A percentile compares a stretch with the other conserved stretches of the same genome.
These are phyloP conservation scores for Gamsiella multidivaricata DNA, from an alignment of 192 early-diverging fungal genomes.

Conservation along the genomic window DNA sequence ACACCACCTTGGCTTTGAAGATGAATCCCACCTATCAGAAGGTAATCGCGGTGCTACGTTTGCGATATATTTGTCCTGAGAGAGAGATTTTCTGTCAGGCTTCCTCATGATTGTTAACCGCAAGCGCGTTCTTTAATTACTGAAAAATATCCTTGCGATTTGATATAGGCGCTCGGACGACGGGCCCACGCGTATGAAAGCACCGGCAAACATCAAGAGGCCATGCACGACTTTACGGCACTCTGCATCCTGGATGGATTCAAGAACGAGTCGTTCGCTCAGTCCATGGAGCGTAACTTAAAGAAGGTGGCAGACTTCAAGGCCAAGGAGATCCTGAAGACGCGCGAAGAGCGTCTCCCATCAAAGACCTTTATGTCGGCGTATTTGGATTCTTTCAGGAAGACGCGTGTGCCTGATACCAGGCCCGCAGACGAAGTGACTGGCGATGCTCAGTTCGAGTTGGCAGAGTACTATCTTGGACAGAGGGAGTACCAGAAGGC, in stretches of 20 bases:
- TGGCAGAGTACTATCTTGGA: constrained; percentile 62
- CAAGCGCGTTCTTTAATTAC: not conserved
- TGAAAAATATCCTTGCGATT: constrained; percentile 6
- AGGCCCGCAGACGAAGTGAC: constrained; percentile 40
- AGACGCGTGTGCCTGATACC: constrained; percentile 31
- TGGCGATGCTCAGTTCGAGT: constrained; percentile 65
- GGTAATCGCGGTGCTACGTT: too few species aligned
- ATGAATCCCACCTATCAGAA: constrained; percentile 92
- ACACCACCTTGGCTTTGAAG: constrained; percentile 84
- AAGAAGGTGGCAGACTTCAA: constrained; percentile 83
- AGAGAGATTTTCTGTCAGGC: not conserved
- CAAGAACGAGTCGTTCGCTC: constrained; percentile 82
- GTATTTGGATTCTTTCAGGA: constrained; percentile 92
- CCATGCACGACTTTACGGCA: constrained; percentile 85
- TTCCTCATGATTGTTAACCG: constrained; percentile 68
- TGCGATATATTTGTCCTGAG: not conserved
- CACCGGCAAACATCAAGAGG: constrained; percentile 59
- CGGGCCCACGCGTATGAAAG: constrained; percentile 70
- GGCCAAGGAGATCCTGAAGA: constrained; percentile 77
- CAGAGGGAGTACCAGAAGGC: constrained; percentile 71
- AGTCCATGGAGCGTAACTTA: constrained; percentile 88
- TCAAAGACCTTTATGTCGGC: constrained; percentile 91
- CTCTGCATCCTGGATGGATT: constrained; percentile 96
- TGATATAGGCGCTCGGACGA: constrained; percentile 56
- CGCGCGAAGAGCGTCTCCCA: constrained; percentile 77